These are phyloP conservation scores for Aspergillus sp. DNA, from an alignment of 2,329 filamentous ascomycete species.

Conservation along the genomic window DNA sequence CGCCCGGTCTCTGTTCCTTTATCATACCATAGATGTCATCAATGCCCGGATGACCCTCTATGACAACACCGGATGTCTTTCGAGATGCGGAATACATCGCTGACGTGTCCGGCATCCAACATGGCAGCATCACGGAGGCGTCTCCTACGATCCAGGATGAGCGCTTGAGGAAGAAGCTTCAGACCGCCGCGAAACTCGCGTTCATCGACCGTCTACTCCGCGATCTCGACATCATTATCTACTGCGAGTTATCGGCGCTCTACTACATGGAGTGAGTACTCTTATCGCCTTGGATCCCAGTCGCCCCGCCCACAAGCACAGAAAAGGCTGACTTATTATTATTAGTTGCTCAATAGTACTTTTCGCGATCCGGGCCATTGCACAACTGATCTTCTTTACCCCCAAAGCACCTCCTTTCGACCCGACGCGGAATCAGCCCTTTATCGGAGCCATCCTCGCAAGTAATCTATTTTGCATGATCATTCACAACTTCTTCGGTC, in stretches of 20 bases:
- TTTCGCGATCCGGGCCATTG: slow-evolving; percentile 54
- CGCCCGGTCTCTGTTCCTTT: not conserved
- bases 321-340: not conserved
- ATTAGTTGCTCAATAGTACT: slow-evolving; percentile 58
- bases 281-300: not conserved
- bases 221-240: slow-evolving; percentile 59
- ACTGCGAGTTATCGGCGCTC: slow-evolving; percentile 60
- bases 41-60: slow-evolving; percentile 47
- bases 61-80: slow-evolving; percentile 47
- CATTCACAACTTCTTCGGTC: slow-evolving; percentile 55
- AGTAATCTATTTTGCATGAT: slow-evolving; percentile 58
- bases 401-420: slow-evolving; percentile 56
- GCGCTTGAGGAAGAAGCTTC: slow-evolving; percentile 32
- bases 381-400: slow-evolving; percentile 60
- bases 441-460: slow-evolving; percentile 53
- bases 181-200: slow-evolving; percentile 42
- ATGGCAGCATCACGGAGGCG: slow-evolving; percentile 25
- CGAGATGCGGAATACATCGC: slow-evolving; percentile 49
- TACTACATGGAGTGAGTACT: slow-evolving; percentile 63
- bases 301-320: not conserved
- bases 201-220: slow-evolving; percentile 57
- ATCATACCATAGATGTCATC: slow-evolving; percentile 19
- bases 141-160: slow-evolving; percentile 23
- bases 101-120: slow-evolving; percentile 43
- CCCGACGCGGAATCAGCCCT: slow-evolving; percentile 52